A percentile compares a stretch with the other conserved stretches of the same genome.
Evolutionary conservation across 2,329 filamentous ascomycete genomes (phyloP).

Genomic region (Escovopsis weberi): DNA sequence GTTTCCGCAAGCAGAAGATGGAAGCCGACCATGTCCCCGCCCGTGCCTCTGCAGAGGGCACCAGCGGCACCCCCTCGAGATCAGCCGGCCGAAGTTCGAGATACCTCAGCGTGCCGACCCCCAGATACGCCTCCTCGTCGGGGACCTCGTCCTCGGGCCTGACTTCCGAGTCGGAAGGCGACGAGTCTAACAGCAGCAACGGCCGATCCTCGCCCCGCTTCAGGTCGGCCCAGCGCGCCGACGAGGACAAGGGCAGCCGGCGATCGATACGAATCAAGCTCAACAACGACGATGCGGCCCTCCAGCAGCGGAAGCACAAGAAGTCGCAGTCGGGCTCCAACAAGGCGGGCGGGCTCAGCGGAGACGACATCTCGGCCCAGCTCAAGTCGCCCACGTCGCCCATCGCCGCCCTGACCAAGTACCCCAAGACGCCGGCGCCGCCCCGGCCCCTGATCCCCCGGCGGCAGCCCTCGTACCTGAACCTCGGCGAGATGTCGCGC

Average conservation of each 20-base stretch:
- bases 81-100: constrained; percentile 9
- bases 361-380: constrained; percentile 52
- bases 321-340: constrained; percentile 39
- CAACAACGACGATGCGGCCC: constrained; percentile 60
- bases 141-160: constrained; percentile 46
- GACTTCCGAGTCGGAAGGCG: constrained; percentile 58
- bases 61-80: background rate
- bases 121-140: constrained; percentile 15
- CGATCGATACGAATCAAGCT: constrained; percentile 86
- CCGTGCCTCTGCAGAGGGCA: constrained; percentile 13
- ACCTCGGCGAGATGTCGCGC: constrained; percentile 34
- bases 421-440: constrained; percentile 78
- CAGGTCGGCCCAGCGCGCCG: constrained; percentile 48
- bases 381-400: constrained; percentile 91
- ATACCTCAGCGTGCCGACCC: constrained; percentile 13
- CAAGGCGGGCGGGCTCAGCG: constrained; percentile 20
- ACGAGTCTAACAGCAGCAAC: constrained; percentile 22
- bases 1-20: constrained; percentile 31
- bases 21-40: constrained; percentile 13
- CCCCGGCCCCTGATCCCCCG: constrained; percentile 81
- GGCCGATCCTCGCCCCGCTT: constrained; percentile 25
- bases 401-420: constrained; percentile 63
- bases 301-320: constrained; percentile 57
- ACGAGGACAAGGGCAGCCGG: constrained; percentile 51
- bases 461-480: constrained; percentile 77